A percentile compares a stretch with the other conserved stretches of the same genome.
Evolutionary conservation across 768 basidiomycete genomes (phyloP).

Genomic region (Amanita inopinata): DNA sequence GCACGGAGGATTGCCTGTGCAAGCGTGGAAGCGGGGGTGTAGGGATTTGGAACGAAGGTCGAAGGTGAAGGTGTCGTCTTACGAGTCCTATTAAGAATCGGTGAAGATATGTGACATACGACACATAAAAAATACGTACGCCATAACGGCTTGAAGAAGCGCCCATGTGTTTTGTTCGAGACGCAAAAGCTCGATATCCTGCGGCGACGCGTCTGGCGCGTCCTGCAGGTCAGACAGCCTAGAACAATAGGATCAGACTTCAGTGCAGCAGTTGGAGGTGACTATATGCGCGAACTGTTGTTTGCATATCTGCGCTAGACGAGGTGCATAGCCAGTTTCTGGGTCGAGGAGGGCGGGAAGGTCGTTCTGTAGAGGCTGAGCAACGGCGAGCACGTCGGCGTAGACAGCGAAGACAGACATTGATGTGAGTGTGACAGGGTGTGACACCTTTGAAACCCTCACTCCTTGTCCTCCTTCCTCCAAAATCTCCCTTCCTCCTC

Average conservation of each 20-base stretch:
- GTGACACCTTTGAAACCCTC: constrained; percentile 1
- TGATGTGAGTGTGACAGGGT: constrained; percentile 1
- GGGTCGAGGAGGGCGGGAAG: constrained; percentile 55
- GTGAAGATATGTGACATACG: neutral
- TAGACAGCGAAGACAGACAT: constrained; percentile 47
- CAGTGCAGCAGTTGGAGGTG: too few relatives aligned
- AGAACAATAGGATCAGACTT: neutral
- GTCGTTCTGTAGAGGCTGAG: constrained; percentile 48
- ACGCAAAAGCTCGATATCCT: constrained; percentile 41
- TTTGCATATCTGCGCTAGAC: constrained; percentile 39
- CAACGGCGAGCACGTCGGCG: constrained; percentile 55
- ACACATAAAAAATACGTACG: constrained; percentile 34
- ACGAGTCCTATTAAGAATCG: constrained; percentile 41
- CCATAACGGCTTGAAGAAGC: constrained; percentile 67
- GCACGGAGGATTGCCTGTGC: constrained; percentile 64
- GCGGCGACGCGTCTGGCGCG: constrained; percentile 4
- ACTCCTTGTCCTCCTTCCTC: neutral
- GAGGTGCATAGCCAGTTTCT: constrained; percentile 60
- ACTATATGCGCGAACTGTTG: constrained; percentile 40
- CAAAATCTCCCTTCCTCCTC: neutral
- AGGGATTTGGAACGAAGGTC: constrained; percentile 50
- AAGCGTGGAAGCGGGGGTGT: constrained; percentile 68
- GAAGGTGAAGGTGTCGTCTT: constrained; percentile 43
- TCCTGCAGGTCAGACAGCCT: neutral
- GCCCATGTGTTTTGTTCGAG: constrained; percentile 81